Evolutionary conservation across 169 alveolate species (phyloP), one percentile per base, ranked within the genome.

Genomic region (Plasmodium yoelii): DNA sequence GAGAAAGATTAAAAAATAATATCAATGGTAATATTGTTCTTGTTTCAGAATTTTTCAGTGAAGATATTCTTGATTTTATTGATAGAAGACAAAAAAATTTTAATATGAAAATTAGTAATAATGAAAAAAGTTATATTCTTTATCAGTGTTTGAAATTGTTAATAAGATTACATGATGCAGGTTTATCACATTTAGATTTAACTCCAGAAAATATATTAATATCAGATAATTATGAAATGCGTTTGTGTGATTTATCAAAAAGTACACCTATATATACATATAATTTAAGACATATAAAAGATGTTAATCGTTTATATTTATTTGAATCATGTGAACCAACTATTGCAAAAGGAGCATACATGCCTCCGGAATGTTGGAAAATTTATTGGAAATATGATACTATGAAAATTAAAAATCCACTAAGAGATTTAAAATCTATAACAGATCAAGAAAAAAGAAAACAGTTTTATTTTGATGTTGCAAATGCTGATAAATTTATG

Each of bases 341-440:
- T 24, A 93, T 94, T 18, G 96, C 94, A 8, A 94, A 94, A 73
- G 96, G 96, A 12, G 95, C 96, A 6, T 94, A 94, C 49, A 94
- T 94, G 96, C 96, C 96, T 0, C 96, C 96, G 10, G 96, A 94
- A 63, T 92, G 96, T 87, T 94, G 96, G 96, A 80, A 77, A 46
- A 92, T 92, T 8, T 86, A 90, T 71, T 90, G 93, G 90, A 80
- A 63, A 51, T 77, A 93, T 55, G 94, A 77, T 56, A 77, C 88
- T 22, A 77, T 77, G 88, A 56, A 88, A 71, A 60, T 64, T 22
- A 80, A 92, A 88, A 59, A 65, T 19, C 69, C 87, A 8, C 44
- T 70, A 26, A 71, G 26, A 5, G 77, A 65, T 34, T 68, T 73
- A 51, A 71, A 64, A 22, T 24, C 47, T 56, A 64, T 65, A 18